Evolutionary conservation across 495 filamentous ascomycete genomes (phyloP).

Genomic region (Hypoxylon trugodes): DNA sequence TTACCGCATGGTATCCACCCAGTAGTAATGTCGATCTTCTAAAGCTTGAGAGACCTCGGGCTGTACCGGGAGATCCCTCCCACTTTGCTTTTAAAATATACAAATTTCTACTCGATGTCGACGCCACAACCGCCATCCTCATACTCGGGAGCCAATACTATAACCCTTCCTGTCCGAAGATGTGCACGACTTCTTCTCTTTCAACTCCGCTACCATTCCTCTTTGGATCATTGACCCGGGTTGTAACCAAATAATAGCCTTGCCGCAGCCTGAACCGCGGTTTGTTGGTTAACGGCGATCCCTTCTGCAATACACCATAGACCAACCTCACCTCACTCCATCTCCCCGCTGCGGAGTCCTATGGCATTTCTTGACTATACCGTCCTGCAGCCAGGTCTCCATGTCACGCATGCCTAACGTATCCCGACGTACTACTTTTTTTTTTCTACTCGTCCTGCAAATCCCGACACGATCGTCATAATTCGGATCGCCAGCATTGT

Average conservation of each 20-base stretch:
- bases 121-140: slow-evolving; percentile 2
- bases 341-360: slow-evolving; percentile 28
- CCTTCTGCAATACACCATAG: slow-evolving; percentile 18
- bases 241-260: slow-evolving; percentile 35
- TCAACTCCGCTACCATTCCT: slow-evolving; percentile 35
- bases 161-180: slow-evolving; percentile 17
- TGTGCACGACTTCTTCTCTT: slow-evolving; percentile 21
- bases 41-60: slow-evolving; percentile 14
- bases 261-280: slow-evolving; percentile 22
- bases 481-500: not conserved
- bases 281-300: slow-evolving; percentile 33
- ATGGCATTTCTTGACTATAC: slow-evolving; percentile 22
- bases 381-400: slow-evolving; percentile 3
- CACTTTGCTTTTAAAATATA: no score
- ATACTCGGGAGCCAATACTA: slow-evolving; percentile 15
- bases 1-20: slow-evolving; percentile 11
- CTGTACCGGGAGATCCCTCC: no score
- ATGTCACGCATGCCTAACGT: slow-evolving; percentile 22
- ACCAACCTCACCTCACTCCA: no score
- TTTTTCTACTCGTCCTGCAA: slow-evolving; percentile 9
- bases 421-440: slow-evolving; percentile 16
- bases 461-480: slow-evolving; percentile 13
- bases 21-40: slow-evolving; percentile 21
- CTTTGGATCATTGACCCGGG: slow-evolving; percentile 33
- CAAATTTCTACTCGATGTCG: slow-evolving; percentile 27